These are phyloP conservation scores for Phlebiopsis gigantea DNA, from an alignment of 768 basidiomycete genomes.

Conservation along the genomic window DNA sequence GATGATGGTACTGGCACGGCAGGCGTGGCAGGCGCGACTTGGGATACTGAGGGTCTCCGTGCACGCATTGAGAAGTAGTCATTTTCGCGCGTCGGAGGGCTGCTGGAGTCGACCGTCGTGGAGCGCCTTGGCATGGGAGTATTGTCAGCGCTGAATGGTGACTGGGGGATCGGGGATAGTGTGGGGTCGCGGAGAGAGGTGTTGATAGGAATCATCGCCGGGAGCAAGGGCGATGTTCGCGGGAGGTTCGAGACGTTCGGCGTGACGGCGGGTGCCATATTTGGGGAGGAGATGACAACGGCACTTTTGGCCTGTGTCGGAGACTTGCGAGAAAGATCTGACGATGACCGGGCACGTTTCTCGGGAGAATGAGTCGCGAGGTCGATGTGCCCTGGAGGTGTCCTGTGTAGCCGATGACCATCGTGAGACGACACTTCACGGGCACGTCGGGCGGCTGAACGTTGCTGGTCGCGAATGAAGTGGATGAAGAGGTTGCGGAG, in stretches of 20 bases:
- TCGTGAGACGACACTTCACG: conserved; percentile 18
- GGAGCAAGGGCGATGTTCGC: conserved; percentile 41
- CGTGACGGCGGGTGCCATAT: conserved; percentile 61
- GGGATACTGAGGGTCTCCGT: conserved; percentile 37
- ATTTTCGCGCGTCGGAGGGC: conserved; percentile 18
- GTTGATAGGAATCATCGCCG: conserved; percentile 49
- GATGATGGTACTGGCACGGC: conserved; percentile 24
- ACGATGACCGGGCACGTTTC: conserved; percentile 24
- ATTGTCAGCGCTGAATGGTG: conserved; percentile 17
- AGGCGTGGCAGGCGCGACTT: conserved; percentile 26
- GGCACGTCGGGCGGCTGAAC: conserved; percentile 22
- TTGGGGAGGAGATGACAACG: conserved; percentile 56
- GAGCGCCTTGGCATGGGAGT: conserved; percentile 17
- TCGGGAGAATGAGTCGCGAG: conserved; percentile 19
- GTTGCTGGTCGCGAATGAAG: conserved; percentile 69
- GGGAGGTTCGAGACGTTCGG: conserved; percentile 39
- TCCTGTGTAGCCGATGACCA: conserved; percentile 19
- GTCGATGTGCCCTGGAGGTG: conserved; percentile 23
- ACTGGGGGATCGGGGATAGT: conserved; percentile 25
- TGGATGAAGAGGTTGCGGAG: conserved; percentile 78
- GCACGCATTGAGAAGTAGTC: conserved; percentile 52
- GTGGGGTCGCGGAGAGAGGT: conserved; percentile 15
- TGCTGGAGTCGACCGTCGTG: background rate
- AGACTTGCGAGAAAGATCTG: conserved; percentile 21
- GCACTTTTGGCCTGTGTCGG: conserved; percentile 22